Evolutionary conservation across 345 rosid species (phyloP).

Genomic region (Sisymbrium altissimum): DNA sequence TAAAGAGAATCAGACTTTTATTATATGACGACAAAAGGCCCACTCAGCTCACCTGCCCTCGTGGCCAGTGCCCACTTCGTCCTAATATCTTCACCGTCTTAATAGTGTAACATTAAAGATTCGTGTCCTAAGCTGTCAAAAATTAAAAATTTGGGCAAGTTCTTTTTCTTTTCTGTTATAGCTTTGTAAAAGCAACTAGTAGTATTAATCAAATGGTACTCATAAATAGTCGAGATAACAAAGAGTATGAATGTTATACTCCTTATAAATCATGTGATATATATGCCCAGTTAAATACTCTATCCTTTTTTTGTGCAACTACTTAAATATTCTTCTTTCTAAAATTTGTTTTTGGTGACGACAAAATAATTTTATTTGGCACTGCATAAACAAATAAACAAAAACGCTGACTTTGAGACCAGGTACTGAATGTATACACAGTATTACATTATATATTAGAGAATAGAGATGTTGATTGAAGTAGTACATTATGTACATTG

Average conservation of each 20-base stretch:
- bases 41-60: slow-evolving; percentile 29
- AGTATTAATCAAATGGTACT: neutral
- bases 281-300: neutral
- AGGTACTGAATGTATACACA: neutral
- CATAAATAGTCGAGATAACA: neutral
- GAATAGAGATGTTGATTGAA: slow-evolving; percentile 7
- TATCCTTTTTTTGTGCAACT: neutral
- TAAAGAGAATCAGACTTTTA: slow-evolving; percentile 7
- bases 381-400: slow-evolving; percentile 3
- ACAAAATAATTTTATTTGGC: neutral
- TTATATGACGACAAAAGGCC: slow-evolving; percentile 17
- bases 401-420: slow-evolving; percentile 5
- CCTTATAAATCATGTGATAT: neutral
- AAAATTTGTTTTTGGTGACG: neutral
- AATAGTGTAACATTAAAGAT: slow-evolving; percentile 16
- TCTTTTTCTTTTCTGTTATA: neutral
- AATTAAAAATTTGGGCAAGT: neutral
- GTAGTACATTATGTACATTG: neutral
- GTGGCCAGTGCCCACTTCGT: slow-evolving; percentile 23
- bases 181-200: neutral
- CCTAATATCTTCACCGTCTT: slow-evolving; percentile 10
- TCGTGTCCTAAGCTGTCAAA: slow-evolving; percentile 16
- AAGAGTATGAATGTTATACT: neutral
- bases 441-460: neutral
- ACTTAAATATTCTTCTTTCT: neutral